A percentile compares a stretch with the other conserved stretches of the same genome.
These are phyloP conservation scores for Phascolomyces articulosus DNA, from an alignment of 371 early-diverging fungal species.

Conservation along the genomic window DNA sequence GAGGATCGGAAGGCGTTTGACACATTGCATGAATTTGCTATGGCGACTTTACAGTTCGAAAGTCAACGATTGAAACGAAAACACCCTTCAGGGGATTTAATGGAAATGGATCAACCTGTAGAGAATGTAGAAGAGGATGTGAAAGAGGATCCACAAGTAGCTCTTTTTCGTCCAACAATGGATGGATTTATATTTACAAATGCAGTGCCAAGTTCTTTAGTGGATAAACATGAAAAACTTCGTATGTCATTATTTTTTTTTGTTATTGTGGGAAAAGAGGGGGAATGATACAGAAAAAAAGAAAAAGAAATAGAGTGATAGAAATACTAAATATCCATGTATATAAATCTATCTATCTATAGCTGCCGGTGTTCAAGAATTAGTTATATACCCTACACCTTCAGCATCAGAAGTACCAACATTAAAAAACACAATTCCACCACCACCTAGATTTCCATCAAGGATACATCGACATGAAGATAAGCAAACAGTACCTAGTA, in stretches of 20 bases:
- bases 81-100: neutral
- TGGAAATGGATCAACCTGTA: neutral
- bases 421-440: conserved; percentile 33
- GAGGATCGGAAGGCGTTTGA: conserved; percentile 8
- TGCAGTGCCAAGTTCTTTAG: conserved; percentile 12
- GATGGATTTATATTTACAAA: conserved; percentile 52
- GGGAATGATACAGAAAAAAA: no score
- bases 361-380: conserved; percentile 37
- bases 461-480: conserved; percentile 38
- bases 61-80: conserved; percentile 8
- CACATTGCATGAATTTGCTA: conserved; percentile 10
- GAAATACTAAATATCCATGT: neutral
- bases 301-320: no score
- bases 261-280: neutral
- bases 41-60: conserved; percentile 16
- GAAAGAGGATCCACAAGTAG: conserved; percentile 7
- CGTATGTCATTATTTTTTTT: conserved; percentile 24
- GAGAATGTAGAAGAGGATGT: neutral
- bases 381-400: conserved; percentile 37
- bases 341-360: neutral
- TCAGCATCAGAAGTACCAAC: conserved; percentile 24
- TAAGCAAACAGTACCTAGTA: conserved; percentile 42
- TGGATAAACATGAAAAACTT: conserved; percentile 7
- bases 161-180: conserved; percentile 43
- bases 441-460: conserved; percentile 32